Conservation (phyloP, 2,329 filamentous ascomycete species). For the Fusarium sp. region DNA sequence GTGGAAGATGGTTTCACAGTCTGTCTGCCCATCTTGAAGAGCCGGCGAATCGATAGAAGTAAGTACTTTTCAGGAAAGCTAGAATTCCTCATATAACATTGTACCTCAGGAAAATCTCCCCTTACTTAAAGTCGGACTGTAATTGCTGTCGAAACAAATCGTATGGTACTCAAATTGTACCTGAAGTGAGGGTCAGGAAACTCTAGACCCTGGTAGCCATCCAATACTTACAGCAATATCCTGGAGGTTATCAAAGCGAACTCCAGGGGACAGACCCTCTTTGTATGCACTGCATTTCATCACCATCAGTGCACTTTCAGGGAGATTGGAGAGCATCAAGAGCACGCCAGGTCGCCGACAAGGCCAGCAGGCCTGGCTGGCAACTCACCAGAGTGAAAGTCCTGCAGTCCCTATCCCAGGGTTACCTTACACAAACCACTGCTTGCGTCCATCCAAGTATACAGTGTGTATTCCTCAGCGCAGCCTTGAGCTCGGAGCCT, state of each 20-base stretch:
- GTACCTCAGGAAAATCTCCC: background rate
- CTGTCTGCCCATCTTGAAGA: background rate
- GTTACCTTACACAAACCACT: conserved; percentile 20
- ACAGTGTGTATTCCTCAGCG: conserved; percentile 40
- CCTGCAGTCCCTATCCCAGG: background rate
- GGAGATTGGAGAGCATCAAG: conserved; percentile 11
- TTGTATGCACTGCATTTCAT: conserved; percentile 24
- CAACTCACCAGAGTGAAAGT: background rate
- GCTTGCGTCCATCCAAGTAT: conserved; percentile 19
- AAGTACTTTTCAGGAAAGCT: background rate
- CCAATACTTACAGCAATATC: conserved; percentile 14
- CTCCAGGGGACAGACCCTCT: conserved; percentile 23
- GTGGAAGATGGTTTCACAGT: background rate
- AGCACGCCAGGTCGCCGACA: background rate
- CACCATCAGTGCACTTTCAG: conserved; percentile 9
- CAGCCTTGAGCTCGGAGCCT: conserved; percentile 41
- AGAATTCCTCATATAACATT: background rate
- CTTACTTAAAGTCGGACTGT: background rate
- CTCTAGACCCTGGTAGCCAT: conserved; percentile 6
- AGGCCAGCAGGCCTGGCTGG: background rate
- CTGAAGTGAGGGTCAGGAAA: conserved; percentile 5
- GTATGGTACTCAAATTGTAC: conserved; percentile 10
- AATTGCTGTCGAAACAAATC: background rate
- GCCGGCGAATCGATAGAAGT: background rate
- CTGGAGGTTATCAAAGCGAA: conserved; percentile 27